Conservation (phyloP, 768 basidiomycete genomes). For the Hericium rajendrae region DNA sequence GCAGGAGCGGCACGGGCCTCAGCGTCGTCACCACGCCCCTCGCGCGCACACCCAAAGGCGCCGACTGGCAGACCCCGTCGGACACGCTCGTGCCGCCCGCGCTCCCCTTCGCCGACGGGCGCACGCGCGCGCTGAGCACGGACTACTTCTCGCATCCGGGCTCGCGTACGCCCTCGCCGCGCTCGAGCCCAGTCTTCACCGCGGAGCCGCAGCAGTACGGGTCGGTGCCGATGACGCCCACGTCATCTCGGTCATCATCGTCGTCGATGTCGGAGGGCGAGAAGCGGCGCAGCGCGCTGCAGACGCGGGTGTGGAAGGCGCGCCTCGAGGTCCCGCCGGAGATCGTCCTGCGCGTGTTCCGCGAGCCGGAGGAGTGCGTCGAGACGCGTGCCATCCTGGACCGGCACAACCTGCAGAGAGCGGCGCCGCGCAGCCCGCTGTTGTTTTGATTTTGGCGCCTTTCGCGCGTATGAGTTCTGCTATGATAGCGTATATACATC, state of each 20-base stretch:
- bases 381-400: conserved; percentile 42
- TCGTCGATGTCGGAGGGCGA: conserved; percentile 38
- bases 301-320: conserved; percentile 55
- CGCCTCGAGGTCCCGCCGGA: conserved; percentile 46
- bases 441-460: background rate
- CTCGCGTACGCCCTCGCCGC: background rate
- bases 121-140: background rate
- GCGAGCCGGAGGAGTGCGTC: conserved; percentile 56
- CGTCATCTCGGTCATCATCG: background rate
- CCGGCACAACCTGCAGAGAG: background rate
- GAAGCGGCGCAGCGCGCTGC: conserved; percentile 46
- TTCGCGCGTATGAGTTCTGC: background rate
- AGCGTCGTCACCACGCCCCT: background rate
- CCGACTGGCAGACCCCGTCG: background rate
- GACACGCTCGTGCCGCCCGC: background rate
- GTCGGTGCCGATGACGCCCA: background rate
- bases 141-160: background rate
- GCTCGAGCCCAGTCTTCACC: background rate
- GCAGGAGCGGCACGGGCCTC: conserved; percentile 2
- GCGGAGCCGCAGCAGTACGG: conserved; percentile 5
- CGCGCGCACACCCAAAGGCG: background rate
- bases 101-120: background rate
- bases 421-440: too few relatives aligned
- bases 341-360: conserved; percentile 57
- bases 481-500: too few relatives aligned